A percentile compares a stretch with the other conserved stretches of the same genome.
phyloP scores from a whole-genome alignment of 2,329 filamentous ascomycete species.

The Phialocephala subalpina region DNA sequence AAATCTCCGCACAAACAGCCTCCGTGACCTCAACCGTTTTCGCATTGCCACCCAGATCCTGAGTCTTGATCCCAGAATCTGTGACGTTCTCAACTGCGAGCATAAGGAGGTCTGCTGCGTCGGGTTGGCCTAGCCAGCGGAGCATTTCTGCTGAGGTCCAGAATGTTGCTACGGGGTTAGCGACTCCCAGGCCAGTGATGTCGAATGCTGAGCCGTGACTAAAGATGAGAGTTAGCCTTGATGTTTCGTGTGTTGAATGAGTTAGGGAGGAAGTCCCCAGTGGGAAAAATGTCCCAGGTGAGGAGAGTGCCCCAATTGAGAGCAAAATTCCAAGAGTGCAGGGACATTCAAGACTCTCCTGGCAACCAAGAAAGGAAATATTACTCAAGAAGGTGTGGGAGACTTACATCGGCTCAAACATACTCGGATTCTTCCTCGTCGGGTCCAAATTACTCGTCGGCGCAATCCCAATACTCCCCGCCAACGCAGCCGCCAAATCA shows the following conservation, averaged over 20 bases:
- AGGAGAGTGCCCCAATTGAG: too few relatives aligned
- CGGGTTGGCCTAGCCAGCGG: slow-evolving; percentile 61
- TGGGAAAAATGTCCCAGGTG: too few relatives aligned
- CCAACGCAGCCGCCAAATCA: slow-evolving; percentile 73
- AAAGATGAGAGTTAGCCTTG: too few relatives aligned
- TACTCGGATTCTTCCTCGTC: slow-evolving; percentile 58
- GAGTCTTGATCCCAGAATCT: slow-evolving; percentile 58
- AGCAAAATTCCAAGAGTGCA: too few relatives aligned
- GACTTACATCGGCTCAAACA: slow-evolving; percentile 73
- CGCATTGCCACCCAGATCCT: slow-evolving; percentile 57
- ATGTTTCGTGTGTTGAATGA: too few relatives aligned
- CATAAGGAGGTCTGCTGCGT: slow-evolving; percentile 58
- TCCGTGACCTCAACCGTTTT: slow-evolving; percentile 38
- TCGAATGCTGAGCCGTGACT: slow-evolving; percentile 66
- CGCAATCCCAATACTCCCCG: slow-evolving; percentile 76
- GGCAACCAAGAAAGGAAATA: too few relatives aligned
- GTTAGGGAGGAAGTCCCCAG: too few relatives aligned
- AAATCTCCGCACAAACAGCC: slow-evolving; percentile 38
- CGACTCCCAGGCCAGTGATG: slow-evolving; percentile 63
- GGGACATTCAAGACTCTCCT: too few relatives aligned
- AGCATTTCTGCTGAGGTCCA: slow-evolving; percentile 67
- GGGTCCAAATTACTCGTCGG: slow-evolving; percentile 75
- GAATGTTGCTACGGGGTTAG: slow-evolving; percentile 65
- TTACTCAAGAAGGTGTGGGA: too few relatives aligned
- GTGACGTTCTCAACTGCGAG: slow-evolving; percentile 61